Percentiles rank a stretch among this genome's conserved stretches.
These are phyloP conservation scores for Plectosphaerella cucumerina DNA, from an alignment of 2,329 filamentous ascomycete genomes.

Conservation along the genomic window DNA sequence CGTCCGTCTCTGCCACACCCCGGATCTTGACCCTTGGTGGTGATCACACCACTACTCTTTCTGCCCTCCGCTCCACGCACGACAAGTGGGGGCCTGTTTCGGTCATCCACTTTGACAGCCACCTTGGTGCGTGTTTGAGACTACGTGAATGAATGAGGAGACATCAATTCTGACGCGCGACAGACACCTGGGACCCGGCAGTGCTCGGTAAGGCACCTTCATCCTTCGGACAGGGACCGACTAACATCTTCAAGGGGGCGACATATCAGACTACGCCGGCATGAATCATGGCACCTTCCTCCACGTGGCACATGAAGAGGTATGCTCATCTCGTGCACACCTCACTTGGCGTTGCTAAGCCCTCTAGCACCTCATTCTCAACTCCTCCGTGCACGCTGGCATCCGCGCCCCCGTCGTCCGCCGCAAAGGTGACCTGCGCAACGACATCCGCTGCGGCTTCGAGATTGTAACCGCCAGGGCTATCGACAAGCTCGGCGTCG, in stretches of 20 bases:
- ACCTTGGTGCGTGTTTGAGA: constrained; percentile 43
- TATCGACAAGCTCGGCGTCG: constrained; percentile 65
- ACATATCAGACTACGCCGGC: constrained; percentile 56
- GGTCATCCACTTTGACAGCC: constrained; percentile 62
- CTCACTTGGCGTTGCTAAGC: background rate
- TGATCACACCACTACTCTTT: constrained; percentile 61
- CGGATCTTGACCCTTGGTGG: constrained; percentile 61
- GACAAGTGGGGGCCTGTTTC: constrained; percentile 54
- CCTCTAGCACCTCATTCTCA: constrained; percentile 44
- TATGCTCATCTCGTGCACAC: constrained; percentile 4
- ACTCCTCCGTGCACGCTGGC: constrained; percentile 58
- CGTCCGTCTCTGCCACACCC: constrained; percentile 34
- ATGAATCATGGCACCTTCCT: constrained; percentile 60
- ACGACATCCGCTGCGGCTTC: constrained; percentile 57
- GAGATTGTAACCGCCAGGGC: constrained; percentile 56
- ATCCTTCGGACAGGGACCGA: background rate
- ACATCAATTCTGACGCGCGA: constrained; percentile 10
- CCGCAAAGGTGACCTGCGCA: constrained; percentile 45
- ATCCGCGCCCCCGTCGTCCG: constrained; percentile 51
- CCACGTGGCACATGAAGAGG: constrained; percentile 58
- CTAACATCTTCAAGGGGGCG: constrained; percentile 34
- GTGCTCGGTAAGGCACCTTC: constrained; percentile 36
- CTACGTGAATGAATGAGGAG: background rate
- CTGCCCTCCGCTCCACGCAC: constrained; percentile 56
- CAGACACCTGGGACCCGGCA: constrained; percentile 69